These are phyloP conservation scores for Kluyveromyces wickerhamii DNA, from an alignment of 805 yeast genomes.

Conservation along the genomic window DNA sequence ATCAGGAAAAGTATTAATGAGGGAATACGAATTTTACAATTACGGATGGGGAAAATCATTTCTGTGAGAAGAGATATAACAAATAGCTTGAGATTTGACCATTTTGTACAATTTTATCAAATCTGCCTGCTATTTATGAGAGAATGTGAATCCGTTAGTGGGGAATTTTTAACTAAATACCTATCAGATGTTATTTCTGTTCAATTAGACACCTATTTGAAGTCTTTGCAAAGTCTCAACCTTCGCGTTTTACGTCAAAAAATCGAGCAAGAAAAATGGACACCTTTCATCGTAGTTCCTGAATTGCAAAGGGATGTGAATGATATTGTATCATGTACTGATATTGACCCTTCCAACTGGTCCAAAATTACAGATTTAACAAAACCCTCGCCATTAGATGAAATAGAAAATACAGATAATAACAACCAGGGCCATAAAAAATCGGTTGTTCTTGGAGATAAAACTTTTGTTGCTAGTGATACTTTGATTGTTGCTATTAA, in stretches of 20 bases:
- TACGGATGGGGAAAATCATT: conserved; percentile 68
- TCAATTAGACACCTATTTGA: conserved; percentile 55
- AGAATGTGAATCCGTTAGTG: conserved; percentile 80
- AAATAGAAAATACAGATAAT: not conserved
- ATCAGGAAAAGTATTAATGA: conserved; percentile 56
- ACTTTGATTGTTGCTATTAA: conserved; percentile 36
- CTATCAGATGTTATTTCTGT: conserved; percentile 59
- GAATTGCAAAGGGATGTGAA: conserved; percentile 43
- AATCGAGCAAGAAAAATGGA: conserved; percentile 73
- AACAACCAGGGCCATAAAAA: conserved; percentile 28
- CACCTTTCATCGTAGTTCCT: conserved; percentile 51
- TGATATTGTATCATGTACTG: conserved; percentile 41
- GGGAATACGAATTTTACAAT: conserved; percentile 64
- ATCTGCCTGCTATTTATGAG: conserved; percentile 61
- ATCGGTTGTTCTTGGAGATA: conserved; percentile 42
- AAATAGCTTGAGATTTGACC: conserved; percentile 46
- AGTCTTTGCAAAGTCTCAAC: conserved; percentile 45
- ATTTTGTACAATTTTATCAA: conserved; percentile 59
- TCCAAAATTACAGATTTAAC: conserved; percentile 27
- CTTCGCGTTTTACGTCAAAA: conserved; percentile 38
- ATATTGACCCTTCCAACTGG: conserved; percentile 45
- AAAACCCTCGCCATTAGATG: conserved; percentile 6
- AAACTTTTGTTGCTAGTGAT: conserved; percentile 52
- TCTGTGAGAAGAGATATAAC: conserved; percentile 69
- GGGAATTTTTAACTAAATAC: conserved; percentile 49